Evolutionary conservation across 2,329 filamentous ascomycete species (phyloP), one percentile per base, ranked within the genome.

Genomic region (Ophiocordyceps camponoti-saundersi): DNA sequence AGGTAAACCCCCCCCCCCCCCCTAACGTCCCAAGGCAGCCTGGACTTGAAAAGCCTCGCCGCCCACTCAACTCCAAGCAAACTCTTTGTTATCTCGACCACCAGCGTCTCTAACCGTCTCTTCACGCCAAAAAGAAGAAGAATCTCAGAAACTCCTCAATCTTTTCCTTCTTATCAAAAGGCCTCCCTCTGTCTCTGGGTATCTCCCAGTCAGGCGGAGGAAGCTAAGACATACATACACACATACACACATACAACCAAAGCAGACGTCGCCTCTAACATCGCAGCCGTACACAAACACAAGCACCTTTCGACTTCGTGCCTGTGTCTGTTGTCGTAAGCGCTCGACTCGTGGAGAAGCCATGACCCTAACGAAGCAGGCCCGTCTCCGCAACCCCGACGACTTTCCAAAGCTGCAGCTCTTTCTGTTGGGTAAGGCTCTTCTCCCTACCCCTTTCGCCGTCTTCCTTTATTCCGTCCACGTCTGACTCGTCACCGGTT

Each of bases 371-470:
- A 69, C 69, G 51, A 67, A 61, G 54, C 67, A 68, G 63, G 65
- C 61, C 65, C 65, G 63, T 52, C 65, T 65, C 60, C 73, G 72
- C 66, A 73, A 82, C 64, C 73, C 78, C 53, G 75, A 87, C 66
- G 78, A 78, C 56, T 95, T 95, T 58, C 89, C 88, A 4, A 78
- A 83, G 8, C 66, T 79, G 22, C 89, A 95, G 62, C 78, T 95
- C 23, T 88, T 90, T 55, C 66, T 95, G 18, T 75, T 95, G 53
- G 85, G 87, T 93, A 69, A 59, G 79, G 67, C 5, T 32, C 43
- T 6, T 18, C 8, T 47, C 15, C n/a, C 21, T 12, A 18, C 10
- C 3, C 6, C 23, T 10, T 16, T 13, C 15, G 23, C 15, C 26
- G 2, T 15, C 18, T 16, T 18, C 15, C 18, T 29, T 6, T 29